phyloP scores from a whole-genome alignment of 352 stramenopile species.

The Blastocystis hominis region DNA sequence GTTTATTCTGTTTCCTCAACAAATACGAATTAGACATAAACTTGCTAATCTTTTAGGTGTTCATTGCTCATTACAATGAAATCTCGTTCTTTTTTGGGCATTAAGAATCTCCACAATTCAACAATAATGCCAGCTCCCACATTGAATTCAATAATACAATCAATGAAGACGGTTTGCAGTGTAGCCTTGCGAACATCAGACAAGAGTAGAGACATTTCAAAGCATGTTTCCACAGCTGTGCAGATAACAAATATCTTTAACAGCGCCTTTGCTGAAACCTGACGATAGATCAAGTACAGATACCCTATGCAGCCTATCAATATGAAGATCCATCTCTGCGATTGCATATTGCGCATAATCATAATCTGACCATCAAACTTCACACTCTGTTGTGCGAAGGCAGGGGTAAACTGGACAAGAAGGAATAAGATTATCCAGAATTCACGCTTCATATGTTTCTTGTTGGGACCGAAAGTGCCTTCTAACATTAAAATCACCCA shows the following conservation, averaged over 20 bases:
- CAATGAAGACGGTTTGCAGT: constrained; percentile 39
- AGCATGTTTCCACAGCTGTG: background rate
- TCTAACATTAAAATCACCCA: constrained; percentile 50
- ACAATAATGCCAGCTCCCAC: constrained; percentile 31
- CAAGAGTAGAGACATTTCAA: constrained; percentile 39
- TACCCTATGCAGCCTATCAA: constrained; percentile 8
- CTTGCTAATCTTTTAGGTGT: background rate
- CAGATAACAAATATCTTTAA: constrained; percentile 37
- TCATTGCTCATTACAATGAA: background rate
- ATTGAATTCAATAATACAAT: constrained; percentile 56
- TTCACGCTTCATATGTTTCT: background rate
- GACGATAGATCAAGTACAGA: constrained; percentile 9
- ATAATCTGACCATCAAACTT: background rate
- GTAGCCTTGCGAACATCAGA: constrained; percentile 38
- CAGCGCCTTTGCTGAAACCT: background rate
- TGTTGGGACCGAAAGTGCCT: constrained; percentile 44
- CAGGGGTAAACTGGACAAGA: constrained; percentile 41
- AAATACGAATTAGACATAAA: background rate
- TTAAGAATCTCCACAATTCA: background rate
- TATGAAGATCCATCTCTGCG: constrained; percentile 48
- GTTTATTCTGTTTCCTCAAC: background rate
- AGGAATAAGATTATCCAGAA: constrained; percentile 54
- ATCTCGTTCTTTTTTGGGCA: background rate
- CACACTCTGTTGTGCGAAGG: constrained; percentile 14
- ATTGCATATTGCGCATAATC: constrained; percentile 19